Conservation (phyloP, 2,329 filamentous ascomycete genomes). For the Botrytis cinerea region DNA sequence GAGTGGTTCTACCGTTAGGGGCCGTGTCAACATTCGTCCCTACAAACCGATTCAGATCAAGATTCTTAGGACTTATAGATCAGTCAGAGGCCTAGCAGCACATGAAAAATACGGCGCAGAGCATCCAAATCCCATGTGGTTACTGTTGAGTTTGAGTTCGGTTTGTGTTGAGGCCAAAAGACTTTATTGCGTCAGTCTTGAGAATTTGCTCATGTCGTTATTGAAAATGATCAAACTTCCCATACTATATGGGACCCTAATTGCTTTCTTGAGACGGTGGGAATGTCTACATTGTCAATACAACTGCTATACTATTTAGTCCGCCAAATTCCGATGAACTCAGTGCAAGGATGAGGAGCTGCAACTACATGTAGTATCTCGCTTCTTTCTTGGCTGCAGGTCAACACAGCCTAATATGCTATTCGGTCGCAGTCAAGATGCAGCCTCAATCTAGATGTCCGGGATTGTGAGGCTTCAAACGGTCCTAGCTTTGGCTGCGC, state of each 20-base stretch:
- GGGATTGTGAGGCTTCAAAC: conserved; percentile 6
- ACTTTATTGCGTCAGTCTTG: not conserved
- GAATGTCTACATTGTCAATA: not conserved
- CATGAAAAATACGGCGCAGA: not conserved
- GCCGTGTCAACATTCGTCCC: not conserved
- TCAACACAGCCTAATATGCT: not conserved
- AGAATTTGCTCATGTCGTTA: not conserved
- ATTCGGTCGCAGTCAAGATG: not conserved
- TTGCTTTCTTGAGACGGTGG: not conserved
- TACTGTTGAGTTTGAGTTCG: not conserved
- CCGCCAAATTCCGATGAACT: no score
- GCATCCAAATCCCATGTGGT: not conserved
- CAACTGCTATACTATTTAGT: not conserved
- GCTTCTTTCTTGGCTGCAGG: conserved; percentile 14
- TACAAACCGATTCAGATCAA: not conserved
- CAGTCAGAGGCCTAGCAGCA: not conserved
- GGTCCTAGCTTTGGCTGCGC: not conserved
- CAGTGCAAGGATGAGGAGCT: not conserved
- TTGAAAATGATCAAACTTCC: not conserved
- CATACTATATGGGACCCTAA: not conserved
- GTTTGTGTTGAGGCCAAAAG: not conserved
- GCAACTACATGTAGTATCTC: not conserved
- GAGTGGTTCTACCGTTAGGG: not conserved
- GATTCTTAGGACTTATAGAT: not conserved
- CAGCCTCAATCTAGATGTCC: conserved; percentile 2